Percentiles rank a stretch among this genome's conserved stretches.
Conservation (phyloP, 345 rosid genomes). For the Atalantia buxifolia region DNA sequence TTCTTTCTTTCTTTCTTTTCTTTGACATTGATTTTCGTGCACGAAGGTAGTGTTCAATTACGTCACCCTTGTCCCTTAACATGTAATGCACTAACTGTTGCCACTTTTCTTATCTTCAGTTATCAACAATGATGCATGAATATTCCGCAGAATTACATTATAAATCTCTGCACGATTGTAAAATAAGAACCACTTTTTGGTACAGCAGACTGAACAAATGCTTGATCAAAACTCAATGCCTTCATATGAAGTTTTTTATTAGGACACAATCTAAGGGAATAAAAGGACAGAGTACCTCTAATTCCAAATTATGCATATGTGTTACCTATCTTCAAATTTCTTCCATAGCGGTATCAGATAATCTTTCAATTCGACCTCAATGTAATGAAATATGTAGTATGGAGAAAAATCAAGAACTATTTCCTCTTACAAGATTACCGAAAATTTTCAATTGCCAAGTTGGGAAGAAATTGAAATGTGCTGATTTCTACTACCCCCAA, state of each 20-base stretch:
- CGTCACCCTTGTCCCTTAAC: not conserved
- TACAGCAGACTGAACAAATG: not conserved
- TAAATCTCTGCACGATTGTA: not conserved
- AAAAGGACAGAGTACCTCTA: not conserved
- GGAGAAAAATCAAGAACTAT: not conserved
- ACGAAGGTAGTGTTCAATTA: not conserved
- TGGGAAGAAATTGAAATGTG: not conserved
- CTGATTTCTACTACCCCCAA: not conserved
- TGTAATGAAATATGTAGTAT: not conserved
- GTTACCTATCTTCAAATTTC: not conserved
- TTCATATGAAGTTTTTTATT: no score
- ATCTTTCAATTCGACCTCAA: not conserved
- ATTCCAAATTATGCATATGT: not conserved
- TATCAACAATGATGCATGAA: not conserved
- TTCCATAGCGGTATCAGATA: not conserved
- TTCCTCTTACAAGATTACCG: not conserved
- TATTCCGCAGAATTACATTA: no score
- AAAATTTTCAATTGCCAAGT: not conserved
- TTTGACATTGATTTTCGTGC: not conserved
- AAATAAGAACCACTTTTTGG: not conserved
- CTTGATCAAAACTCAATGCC: no score
- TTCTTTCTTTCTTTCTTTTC: no score
- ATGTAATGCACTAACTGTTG: not conserved
- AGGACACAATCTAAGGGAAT: not conserved
- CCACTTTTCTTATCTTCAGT: not conserved